phyloP scores from a whole-genome alignment of 2,329 filamentous ascomycete species.

The Allantophomopsis cytisporea region DNA sequence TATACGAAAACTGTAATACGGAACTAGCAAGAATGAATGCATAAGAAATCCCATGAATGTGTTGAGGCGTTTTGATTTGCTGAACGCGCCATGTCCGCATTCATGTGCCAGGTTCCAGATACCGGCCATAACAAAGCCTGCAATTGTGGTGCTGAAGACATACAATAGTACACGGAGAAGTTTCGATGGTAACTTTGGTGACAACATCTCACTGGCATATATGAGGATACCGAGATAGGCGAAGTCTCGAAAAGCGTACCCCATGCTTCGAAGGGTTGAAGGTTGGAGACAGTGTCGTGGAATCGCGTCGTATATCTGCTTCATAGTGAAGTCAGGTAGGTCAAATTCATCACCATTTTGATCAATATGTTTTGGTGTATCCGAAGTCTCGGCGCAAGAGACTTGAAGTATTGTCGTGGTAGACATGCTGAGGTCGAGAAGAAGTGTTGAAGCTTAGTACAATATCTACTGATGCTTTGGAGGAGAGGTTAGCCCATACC shows the following conservation, averaged over 20 bases:
- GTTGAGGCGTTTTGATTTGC: constrained; percentile 40
- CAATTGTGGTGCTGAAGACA: constrained; percentile 46
- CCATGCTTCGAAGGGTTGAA: constrained; percentile 35
- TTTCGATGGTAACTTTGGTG: constrained; percentile 37
- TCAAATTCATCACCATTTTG: constrained; percentile 19
- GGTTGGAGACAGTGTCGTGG: constrained; percentile 50
- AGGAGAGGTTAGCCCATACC: no score
- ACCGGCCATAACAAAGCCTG: constrained; percentile 55
- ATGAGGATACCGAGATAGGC: constrained; percentile 32
- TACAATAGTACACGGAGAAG: constrained; percentile 26
- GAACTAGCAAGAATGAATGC: constrained; percentile 53
- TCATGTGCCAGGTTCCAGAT: constrained; percentile 64
- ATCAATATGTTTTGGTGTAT: constrained; percentile 14
- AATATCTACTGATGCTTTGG: no score
- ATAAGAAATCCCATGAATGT: constrained; percentile 49
- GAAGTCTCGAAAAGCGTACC: constrained; percentile 45
- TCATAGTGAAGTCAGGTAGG: constrained; percentile 19
- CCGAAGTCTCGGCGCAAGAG: no score
- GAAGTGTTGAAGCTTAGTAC: no score
- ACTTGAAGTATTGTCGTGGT: no score
- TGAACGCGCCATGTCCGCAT: constrained; percentile 59
- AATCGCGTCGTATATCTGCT: constrained; percentile 31
- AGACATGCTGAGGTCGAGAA: no score
- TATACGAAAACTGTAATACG: constrained; percentile 63
- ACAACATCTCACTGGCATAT: constrained; percentile 33